Conservation (phyloP, 177 flowering plant species). For the Vitis hybrid region DNA sequence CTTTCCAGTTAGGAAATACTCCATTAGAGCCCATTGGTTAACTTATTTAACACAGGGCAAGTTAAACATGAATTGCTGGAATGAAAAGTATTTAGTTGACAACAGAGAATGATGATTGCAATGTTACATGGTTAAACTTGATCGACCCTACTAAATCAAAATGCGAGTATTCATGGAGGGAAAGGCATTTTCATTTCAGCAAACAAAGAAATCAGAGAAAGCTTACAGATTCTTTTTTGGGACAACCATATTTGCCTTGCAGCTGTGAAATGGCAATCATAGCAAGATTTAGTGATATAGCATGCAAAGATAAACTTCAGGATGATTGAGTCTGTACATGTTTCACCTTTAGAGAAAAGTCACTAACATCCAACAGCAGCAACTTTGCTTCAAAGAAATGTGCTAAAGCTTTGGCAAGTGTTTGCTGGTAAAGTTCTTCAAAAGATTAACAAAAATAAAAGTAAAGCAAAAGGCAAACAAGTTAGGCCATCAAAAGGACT, state of each 20-base stretch:
- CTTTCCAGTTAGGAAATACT: slow-evolving; percentile 5
- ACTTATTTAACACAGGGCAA: neutral
- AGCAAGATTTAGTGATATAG: neutral
- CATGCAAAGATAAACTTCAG: neutral
- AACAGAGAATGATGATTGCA: neutral
- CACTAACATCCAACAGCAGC: slow-evolving; percentile 55
- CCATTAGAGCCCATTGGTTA: neutral
- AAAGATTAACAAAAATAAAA: slow-evolving; percentile 8
- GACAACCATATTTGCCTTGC: slow-evolving; percentile 62
- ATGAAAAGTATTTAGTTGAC: neutral
- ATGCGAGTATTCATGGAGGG: neutral
- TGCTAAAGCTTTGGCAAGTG: slow-evolving; percentile 75
- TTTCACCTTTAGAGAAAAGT: slow-evolving; percentile 66
- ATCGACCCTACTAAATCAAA: neutral
- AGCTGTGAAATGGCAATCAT: slow-evolving; percentile 38
- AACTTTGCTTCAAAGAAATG: slow-evolving; percentile 67
- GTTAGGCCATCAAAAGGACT: slow-evolving; percentile 4
- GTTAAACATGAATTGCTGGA: neutral
- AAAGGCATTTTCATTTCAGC: neutral
- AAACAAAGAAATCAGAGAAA: slow-evolving; percentile 4
- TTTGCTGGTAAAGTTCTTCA: slow-evolving; percentile 72
- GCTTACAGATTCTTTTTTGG: slow-evolving; percentile 57
- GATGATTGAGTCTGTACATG: neutral
- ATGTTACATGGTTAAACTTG: neutral
- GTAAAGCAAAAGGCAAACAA: neutral